phyloP scores from a whole-genome alignment of 2,329 filamentous ascomycete genomes.

The Aotearoamyces nothofagi region DNA sequence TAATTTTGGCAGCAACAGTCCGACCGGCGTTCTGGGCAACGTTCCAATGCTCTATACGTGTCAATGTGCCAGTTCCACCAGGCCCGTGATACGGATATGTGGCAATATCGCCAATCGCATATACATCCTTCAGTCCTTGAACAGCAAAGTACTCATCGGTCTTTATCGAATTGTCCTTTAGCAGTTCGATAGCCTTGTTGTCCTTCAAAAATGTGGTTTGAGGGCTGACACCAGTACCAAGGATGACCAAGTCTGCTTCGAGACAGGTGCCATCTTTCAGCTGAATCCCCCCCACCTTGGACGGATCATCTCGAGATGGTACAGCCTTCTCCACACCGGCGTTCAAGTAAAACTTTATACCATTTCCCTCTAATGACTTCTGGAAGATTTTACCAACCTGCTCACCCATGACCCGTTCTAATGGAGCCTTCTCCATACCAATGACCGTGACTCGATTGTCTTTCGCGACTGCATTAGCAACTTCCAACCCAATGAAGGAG shows the following conservation, averaged over 20 bases:
- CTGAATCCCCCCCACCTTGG: conserved; percentile 63
- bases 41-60: conserved; percentile 96
- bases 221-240: conserved; percentile 79
- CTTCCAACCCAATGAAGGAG: conserved; percentile 96
- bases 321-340: conserved; percentile 73
- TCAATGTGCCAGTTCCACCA: conserved; percentile 54
- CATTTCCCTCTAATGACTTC: conserved; percentile 64
- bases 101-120: conserved; percentile 88
- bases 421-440: conserved; percentile 73
- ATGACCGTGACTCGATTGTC: conserved; percentile 77
- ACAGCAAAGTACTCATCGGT: conserved; percentile 73
- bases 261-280: conserved; percentile 78
- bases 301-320: conserved; percentile 48
- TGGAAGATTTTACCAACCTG: conserved; percentile 72
- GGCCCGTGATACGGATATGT: conserved; percentile 90
- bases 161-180: conserved; percentile 72
- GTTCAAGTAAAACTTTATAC: conserved; percentile 75
- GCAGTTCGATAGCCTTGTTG: conserved; percentile 54
- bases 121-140: conserved; percentile 64
- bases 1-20: conserved; percentile 62
- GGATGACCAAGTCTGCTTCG: conserved; percentile 76
- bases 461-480: conserved; percentile 68
- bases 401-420: conserved; percentile 74
- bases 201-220: conserved; percentile 69
- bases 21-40: conserved; percentile 90